Conservation (phyloP, 768 basidiomycete species). For the Leccinum boreale region DNA sequence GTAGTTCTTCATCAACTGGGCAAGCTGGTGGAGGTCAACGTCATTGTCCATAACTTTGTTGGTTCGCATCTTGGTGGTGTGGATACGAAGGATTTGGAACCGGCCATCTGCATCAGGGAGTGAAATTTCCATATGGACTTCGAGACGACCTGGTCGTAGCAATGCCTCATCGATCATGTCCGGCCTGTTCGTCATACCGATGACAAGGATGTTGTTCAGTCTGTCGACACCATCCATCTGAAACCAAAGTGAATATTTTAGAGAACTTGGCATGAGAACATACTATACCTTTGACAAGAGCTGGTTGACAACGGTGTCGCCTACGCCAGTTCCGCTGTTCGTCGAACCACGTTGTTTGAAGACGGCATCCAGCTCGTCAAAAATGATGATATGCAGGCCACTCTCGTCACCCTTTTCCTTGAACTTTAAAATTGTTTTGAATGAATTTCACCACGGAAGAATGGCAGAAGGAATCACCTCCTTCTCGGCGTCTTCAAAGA, state of each 20-base stretch:
- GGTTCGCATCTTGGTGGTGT: constrained; percentile 89
- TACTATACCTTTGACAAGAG: constrained; percentile 84
- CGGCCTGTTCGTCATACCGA: constrained; percentile 97
- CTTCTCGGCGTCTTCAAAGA: constrained; percentile 97
- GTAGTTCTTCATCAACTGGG: constrained; percentile 90
- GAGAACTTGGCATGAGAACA: neutral
- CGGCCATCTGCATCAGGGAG: constrained; percentile 93
- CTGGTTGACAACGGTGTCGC: constrained; percentile 99
- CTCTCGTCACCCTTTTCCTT: constrained; percentile 97
- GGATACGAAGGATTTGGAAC: constrained; percentile 90
- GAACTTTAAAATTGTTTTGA: constrained; percentile 52
- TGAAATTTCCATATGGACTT: constrained; percentile 99
- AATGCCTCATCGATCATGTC: constrained; percentile 99
- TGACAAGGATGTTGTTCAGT: constrained; percentile 97
- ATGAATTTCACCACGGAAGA: neutral
- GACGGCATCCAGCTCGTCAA: constrained; percentile 97
- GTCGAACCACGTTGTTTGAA: constrained; percentile 98
- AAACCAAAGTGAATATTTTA: constrained; percentile 6
- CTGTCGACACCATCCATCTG: constrained; percentile 99
- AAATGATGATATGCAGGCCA: constrained; percentile 98
- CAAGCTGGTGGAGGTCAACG: constrained; percentile 81
- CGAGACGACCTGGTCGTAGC: constrained; percentile 94
- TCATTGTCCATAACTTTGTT: constrained; percentile 88
- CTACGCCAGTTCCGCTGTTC: constrained; percentile 89
- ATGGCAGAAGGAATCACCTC: constrained; percentile 52